Base-by-base conservation (phyloP, 805 yeast species). In the Candida hungchunana region DNA sequence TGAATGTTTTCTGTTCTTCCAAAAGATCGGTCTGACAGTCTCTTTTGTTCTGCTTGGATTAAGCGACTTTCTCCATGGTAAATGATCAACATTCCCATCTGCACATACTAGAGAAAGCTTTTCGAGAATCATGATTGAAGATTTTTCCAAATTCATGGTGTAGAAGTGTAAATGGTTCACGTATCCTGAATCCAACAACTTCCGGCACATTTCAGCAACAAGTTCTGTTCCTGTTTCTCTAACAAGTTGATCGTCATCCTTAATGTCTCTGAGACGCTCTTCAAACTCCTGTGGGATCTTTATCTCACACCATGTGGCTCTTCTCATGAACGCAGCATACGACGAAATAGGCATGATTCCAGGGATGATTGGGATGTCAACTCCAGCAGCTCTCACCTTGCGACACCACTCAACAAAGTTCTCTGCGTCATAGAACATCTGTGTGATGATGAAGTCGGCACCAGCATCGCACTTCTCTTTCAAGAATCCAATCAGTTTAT, bases 341-440 rank as follows among this genome's bases (percentile, higher is more conserved):
- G 96, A 86, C n/a, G 95, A 79, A 40, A 93, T 89, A 16, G 98
- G 98, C 98, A 93, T 93, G 60, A 93, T 88, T 11, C 98, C 98
- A 1, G 98, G 98, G 41, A 93, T 81, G 47, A 93, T 84, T 19
- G 97, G 97, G 35, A 85, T 78, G 26, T 69, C 68, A 45, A 93
- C 73, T 16, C 96, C 97, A 16, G 67, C 66, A 16, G 69, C 77
- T 48, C 90, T 74, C 37, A 90, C 73, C 41, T 66, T 62, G 14
- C 68, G 59, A 51, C 93, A 86, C 98, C 98, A 93, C 10, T 61
- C 51, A 40, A 93, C 73, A 60, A 90, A 93, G 41, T 73, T 73
- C 31, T 89, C 96, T 10, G 72, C 93, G 55, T 93, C 97, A 61
- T 93, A 93, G 60, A 93, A 90, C 96, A 93, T 85, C 62, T 93